Percentiles rank a stretch among this genome's conserved stretches.
Evolutionary conservation across 495 filamentous ascomycete species (phyloP).

Genomic region (Aspergillus sclerotiicarbonarius): DNA sequence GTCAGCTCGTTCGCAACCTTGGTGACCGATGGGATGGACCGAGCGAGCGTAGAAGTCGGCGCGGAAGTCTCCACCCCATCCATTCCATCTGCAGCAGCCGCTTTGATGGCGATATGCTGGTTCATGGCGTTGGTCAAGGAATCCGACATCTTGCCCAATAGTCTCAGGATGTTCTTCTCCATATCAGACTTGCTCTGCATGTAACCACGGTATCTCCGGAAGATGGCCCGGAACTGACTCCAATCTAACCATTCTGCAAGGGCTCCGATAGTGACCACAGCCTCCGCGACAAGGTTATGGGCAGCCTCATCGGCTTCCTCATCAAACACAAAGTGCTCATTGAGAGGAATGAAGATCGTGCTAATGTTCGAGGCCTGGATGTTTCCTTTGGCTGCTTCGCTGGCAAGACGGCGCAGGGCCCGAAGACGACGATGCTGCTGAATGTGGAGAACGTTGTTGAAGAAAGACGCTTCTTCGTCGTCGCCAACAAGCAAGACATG

Average conservation of each 20-base stretch:
- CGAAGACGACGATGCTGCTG: slow-evolving; percentile 84
- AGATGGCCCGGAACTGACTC: slow-evolving; percentile 82
- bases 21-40: slow-evolving; percentile 62
- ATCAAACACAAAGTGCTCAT: slow-evolving; percentile 92
- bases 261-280: slow-evolving; percentile 69
- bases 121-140: slow-evolving; percentile 57
- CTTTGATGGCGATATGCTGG: slow-evolving; percentile 36
- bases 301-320: slow-evolving; percentile 70
- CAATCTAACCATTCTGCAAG: slow-evolving; percentile 78
- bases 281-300: slow-evolving; percentile 80
- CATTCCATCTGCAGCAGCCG: slow-evolving; percentile 28
- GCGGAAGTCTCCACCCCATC: slow-evolving; percentile 29
- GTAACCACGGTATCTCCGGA: slow-evolving; percentile 76
- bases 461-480: slow-evolving; percentile 90
- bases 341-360: slow-evolving; percentile 83
- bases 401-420: slow-evolving; percentile 73
- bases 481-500: slow-evolving; percentile 66
- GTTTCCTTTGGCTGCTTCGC: slow-evolving; percentile 57
- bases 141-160: slow-evolving; percentile 79
- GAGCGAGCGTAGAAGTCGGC: slow-evolving; percentile 51
- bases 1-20: slow-evolving; percentile 74
- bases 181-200: slow-evolving; percentile 76
- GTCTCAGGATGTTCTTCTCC: slow-evolving; percentile 79
- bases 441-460: slow-evolving; percentile 86
- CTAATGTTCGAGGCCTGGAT: slow-evolving; percentile 73